Percentiles rank a stretch among this genome's conserved stretches.
Conservation (phyloP, 306 rosid species). For the Trichosanthes truncata region DNA sequence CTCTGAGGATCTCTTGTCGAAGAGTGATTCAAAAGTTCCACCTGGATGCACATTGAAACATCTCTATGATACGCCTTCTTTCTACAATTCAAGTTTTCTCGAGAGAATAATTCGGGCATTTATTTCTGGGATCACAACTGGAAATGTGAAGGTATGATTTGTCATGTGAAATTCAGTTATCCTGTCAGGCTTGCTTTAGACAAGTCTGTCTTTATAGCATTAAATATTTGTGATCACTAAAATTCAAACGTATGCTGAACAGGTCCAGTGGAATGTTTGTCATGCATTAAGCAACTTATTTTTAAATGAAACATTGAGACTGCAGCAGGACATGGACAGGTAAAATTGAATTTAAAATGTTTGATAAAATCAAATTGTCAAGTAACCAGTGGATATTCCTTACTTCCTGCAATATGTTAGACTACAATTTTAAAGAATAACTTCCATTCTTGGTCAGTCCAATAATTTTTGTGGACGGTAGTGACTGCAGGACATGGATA, state of each 20-base stretch:
- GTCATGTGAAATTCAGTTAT: conserved; percentile 4
- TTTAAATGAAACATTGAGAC: conserved; percentile 72
- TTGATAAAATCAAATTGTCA: background rate
- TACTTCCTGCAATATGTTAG: background rate
- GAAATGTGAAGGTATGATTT: conserved; percentile 81
- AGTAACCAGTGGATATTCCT: background rate
- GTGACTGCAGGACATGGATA: conserved; percentile 59
- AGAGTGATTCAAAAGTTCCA: conserved; percentile 14
- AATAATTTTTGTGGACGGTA: background rate
- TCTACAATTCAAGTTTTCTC: conserved; percentile 30
- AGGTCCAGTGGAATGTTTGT: conserved; percentile 99
- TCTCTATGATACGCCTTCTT: conserved; percentile 23
- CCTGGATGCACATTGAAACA: conserved; percentile 16
- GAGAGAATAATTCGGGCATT: conserved; percentile 70
- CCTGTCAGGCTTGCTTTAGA: background rate
- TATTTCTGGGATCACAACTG: conserved; percentile 68
- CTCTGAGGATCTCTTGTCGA: conserved; percentile 18
- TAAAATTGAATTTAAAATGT: conserved; percentile 14
- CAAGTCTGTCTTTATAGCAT: background rate
- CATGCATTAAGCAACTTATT: conserved; percentile 92
- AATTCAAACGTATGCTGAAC: conserved; percentile 21
- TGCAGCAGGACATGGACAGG: conserved; percentile 82
- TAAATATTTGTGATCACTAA: conserved; percentile 7
- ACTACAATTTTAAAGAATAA: background rate
- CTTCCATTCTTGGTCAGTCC: background rate